phyloP scores from a whole-genome alignment of 2,329 filamentous ascomycete species.

The Ascochyta viciae-villosae region DNA sequence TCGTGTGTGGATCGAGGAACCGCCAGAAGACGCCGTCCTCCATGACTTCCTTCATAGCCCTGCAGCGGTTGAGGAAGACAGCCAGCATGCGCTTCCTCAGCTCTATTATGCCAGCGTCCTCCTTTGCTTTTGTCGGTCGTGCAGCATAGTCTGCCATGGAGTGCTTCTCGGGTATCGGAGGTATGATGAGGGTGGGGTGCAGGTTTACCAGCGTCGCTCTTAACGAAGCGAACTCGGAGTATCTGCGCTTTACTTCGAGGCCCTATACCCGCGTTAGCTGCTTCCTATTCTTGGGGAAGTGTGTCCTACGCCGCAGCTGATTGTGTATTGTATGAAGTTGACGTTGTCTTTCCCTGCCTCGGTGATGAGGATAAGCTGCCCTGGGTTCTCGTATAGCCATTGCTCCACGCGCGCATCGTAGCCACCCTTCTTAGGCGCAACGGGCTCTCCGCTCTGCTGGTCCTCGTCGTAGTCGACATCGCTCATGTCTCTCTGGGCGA shows the following conservation, averaged over 20 bases:
- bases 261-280: constrained; percentile 65
- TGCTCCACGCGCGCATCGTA: constrained; percentile 98
- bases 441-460: constrained; percentile 47
- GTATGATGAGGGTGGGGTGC: constrained; percentile 93
- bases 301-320: constrained; percentile 81
- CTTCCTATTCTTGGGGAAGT: not conserved
- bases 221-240: constrained; percentile 94
- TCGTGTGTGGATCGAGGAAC: constrained; percentile 96
- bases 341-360: constrained; percentile 94
- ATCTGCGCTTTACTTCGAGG: constrained; percentile 90
- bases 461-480: constrained; percentile 65
- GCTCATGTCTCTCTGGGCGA: constrained; percentile 62
- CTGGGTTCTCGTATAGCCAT: constrained; percentile 93
- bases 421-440: constrained; percentile 75
- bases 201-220: constrained; percentile 87
- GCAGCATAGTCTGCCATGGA: constrained; percentile 98
- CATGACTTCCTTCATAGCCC: constrained; percentile 88
- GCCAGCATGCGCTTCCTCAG: constrained; percentile 95
- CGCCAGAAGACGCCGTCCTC: constrained; percentile 97
- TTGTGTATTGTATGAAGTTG: constrained; percentile 96
- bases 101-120: constrained; percentile 96
- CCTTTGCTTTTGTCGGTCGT: constrained; percentile 96
- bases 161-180: constrained; percentile 98
- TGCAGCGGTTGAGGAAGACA: constrained; percentile 92
- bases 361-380: constrained; percentile 87